phyloP scores from a whole-genome alignment of 495 filamentous ascomycete species.

The Trichoderma virens region DNA sequence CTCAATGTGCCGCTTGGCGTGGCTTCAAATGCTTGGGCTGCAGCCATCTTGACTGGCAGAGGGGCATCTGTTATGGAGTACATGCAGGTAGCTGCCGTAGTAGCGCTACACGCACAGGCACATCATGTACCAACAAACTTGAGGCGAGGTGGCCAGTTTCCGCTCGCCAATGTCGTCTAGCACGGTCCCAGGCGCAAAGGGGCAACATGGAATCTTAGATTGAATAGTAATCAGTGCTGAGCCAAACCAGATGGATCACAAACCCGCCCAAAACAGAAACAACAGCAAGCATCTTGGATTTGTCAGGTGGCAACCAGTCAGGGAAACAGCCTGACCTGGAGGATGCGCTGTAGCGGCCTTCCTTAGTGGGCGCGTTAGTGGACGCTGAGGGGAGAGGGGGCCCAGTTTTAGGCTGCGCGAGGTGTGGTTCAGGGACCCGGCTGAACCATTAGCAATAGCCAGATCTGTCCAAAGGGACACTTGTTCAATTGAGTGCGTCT shows the following conservation, averaged over 20 bases:
- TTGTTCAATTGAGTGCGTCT: conserved; percentile 8
- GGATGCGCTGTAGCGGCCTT: not conserved
- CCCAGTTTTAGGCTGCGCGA: not conserved
- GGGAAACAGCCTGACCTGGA: not conserved
- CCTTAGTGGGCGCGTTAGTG: not conserved
- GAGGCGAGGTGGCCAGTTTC: not conserved
- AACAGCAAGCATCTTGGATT: not conserved
- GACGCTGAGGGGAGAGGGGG: not conserved
- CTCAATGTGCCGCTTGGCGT: not conserved
- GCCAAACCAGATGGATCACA: not conserved
- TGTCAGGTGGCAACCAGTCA: not conserved
- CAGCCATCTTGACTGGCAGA: not conserved
- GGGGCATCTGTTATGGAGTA: conserved; percentile 1
- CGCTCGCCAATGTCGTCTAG: not conserved
- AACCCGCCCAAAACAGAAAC: not conserved
- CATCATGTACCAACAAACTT: not conserved
- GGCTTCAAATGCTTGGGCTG: not conserved
- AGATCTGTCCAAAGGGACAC: conserved; percentile 8
- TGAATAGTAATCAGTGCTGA: not conserved
- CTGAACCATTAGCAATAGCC: not conserved
- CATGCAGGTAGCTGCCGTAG: not conserved
- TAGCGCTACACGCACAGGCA: not conserved
- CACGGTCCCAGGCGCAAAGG: not conserved
- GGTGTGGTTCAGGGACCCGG: conserved; percentile 4
- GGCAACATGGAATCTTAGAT: no score